Evolutionary conservation across 345 rosid genomes (phyloP).

Genomic region (Arabis alpina): DNA sequence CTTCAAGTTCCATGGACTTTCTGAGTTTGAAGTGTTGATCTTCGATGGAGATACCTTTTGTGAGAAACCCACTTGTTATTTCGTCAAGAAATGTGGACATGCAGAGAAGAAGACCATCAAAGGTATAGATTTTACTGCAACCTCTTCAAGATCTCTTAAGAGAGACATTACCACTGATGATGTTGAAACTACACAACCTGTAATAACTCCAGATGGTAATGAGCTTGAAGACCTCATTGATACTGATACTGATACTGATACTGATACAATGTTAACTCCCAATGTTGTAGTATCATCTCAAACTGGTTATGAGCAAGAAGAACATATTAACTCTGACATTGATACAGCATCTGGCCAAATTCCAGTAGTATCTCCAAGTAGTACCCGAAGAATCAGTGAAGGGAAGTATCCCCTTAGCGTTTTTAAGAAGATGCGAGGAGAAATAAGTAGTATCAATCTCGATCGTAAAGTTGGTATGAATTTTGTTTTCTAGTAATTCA

Average conservation of each 20-base stretch:
- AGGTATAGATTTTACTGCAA: slow-evolving; percentile 31
- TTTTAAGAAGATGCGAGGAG: slow-evolving; percentile 31
- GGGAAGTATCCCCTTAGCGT: slow-evolving; percentile 30
- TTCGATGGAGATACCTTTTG: slow-evolving; percentile 64
- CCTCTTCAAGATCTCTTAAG: slow-evolving; percentile 30
- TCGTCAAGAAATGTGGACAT: slow-evolving; percentile 55
- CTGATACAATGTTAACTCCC: slow-evolving; percentile 23
- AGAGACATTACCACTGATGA: slow-evolving; percentile 23
- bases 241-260: slow-evolving; percentile 25
- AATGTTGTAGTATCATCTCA: slow-evolving; percentile 17
- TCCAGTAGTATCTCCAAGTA: slow-evolving; percentile 30
- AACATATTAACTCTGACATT: slow-evolving; percentile 31
- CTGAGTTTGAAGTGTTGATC: slow-evolving; percentile 68
- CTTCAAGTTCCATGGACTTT: slow-evolving; percentile 68
- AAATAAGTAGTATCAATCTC: slow-evolving; percentile 9
- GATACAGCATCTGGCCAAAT: slow-evolving; percentile 23
- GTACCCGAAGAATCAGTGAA: slow-evolving; percentile 8
- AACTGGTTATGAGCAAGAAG: slow-evolving; percentile 30
- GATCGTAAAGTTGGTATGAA: slow-evolving; percentile 27
- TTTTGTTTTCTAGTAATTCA: no score
- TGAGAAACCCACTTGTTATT: slow-evolving; percentile 70
- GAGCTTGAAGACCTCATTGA: slow-evolving; percentile 35
- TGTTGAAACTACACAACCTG: slow-evolving; percentile 20
- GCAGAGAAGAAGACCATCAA: slow-evolving; percentile 42
- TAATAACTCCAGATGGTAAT: slow-evolving; percentile 17